Conservation (phyloP, 805 yeast species). For the Lipomyces spencermartinsiae region DNA sequence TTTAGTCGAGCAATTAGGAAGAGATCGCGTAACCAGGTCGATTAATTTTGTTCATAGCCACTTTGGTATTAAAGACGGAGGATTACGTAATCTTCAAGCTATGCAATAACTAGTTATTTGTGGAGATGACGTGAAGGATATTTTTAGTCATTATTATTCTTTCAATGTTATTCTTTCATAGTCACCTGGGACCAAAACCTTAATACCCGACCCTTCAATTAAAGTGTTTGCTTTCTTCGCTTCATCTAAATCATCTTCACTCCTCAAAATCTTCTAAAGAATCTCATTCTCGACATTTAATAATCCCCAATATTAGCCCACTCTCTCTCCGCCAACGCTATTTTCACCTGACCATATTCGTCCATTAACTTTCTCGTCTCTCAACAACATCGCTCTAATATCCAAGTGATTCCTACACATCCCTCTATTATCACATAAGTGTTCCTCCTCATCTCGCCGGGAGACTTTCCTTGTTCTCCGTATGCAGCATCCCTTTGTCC, state of each 20-base stretch:
- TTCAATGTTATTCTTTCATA: too few relatives aligned
- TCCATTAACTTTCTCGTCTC: neutral
- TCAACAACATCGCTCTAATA: neutral
- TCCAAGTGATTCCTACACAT: neutral
- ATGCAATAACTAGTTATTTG: too few relatives aligned
- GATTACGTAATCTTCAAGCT: too few relatives aligned
- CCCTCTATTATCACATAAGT: neutral
- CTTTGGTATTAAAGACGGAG: too few relatives aligned
- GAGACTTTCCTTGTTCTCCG: neutral
- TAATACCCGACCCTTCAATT: too few relatives aligned
- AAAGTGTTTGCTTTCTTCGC: neutral
- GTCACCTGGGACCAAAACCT: too few relatives aligned
- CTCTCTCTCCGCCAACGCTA: neutral
- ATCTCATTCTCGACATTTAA: neutral
- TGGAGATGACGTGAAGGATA: too few relatives aligned
- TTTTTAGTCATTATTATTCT: too few relatives aligned
- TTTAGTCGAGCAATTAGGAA: too few relatives aligned
- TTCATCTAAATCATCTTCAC: neutral
- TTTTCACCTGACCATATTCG: neutral
- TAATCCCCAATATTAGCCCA: neutral
- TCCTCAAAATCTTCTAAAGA: neutral
- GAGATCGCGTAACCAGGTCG: too few relatives aligned
- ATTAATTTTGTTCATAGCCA: too few relatives aligned
- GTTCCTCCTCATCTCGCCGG: constrained; percentile 1
- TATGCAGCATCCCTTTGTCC: neutral